phyloP scores from a whole-genome alignment of 148 eudicot species.

The Euryodendron excelsum region DNA sequence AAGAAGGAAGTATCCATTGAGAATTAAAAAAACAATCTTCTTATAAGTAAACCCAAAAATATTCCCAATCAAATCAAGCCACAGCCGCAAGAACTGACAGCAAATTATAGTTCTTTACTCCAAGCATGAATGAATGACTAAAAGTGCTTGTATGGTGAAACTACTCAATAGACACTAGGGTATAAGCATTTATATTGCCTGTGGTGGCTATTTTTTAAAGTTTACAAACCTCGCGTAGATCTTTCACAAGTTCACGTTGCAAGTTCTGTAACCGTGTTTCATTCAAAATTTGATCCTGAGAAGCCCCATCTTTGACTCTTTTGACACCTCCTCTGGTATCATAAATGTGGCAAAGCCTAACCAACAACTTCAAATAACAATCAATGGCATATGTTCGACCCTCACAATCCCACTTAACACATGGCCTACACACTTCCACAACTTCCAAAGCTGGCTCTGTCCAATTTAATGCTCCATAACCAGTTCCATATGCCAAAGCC shows the following conservation, averaged over 20 bases:
- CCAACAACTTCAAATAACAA: constrained; percentile 91
- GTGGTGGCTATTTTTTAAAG: background rate
- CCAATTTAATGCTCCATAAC: constrained; percentile 99
- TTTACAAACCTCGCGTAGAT: constrained; percentile 72
- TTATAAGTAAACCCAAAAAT: background rate
- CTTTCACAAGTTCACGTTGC: constrained; percentile 90
- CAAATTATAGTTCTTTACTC: no score
- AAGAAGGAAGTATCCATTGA: background rate
- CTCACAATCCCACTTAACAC: constrained; percentile 98
- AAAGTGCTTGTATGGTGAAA: background rate
- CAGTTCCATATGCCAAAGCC: constrained; percentile 98
- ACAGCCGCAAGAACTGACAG: background rate
- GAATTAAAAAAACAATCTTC: background rate
- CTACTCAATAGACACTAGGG: background rate
- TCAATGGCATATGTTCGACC: constrained; percentile 98
- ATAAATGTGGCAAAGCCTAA: constrained; percentile 94
- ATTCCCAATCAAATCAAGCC: background rate
- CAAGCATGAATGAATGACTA: background rate
- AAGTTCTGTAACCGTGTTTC: constrained; percentile 89
- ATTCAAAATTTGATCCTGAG: constrained; percentile 95
- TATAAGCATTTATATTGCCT: background rate
- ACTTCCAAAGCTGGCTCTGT: constrained; percentile 96
- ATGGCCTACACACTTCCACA: constrained; percentile 96
- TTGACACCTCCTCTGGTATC: constrained; percentile 98
- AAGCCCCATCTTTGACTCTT: constrained; percentile 96